Base-by-base conservation (phyloP, 2,329 filamentous ascomycete species). In the Chaetomiaceae sp. region DNA sequence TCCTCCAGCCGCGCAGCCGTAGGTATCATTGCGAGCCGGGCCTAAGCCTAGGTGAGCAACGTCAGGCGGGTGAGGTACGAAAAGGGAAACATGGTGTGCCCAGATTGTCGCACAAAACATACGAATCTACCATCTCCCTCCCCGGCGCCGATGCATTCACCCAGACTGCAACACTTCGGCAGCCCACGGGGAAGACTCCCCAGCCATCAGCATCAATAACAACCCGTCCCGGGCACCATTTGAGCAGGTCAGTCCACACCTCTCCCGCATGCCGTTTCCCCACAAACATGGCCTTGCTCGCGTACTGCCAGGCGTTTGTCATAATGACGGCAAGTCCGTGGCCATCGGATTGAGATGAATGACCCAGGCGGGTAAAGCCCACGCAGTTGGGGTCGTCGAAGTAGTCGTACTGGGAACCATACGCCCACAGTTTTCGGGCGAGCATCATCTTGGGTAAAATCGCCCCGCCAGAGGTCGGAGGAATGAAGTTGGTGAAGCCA, bases 371-470 rank as follows among this genome's bases (percentile, higher is more conserved):
- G 0, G 76, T 72, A 60, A 77, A 79, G 47, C 83, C 84, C 49
- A 88, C 75, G 64, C 81, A 85, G 48, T 79, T 78, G 11, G 75
- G 68, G 9, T 74, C 69, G 61, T 85, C 78, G 58, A 83, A 83
- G 63, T 86, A 87, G 59, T 87, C 20, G 78, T 37, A 69, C 63
- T 87, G 84, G 21, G 74, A 69, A 7, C 85, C 85, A 58, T 87
- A 86, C 0, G 84, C 82, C 63, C 84, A 88, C 6, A 85, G 69
- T 61, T 81, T 83, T 8, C 85, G 75, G 1, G 81, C 81, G 9
- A 84, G 74, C 33, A 81, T 75, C 20, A 89, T 72, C 14, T 77
- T 74, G 1, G 82, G 78, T 1, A 88, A 72, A 2, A 61, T 43
- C 42, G 74, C 75, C 9, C 74, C 75, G 27, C 74, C 75, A 51